Percentiles rank a stretch among this genome's conserved stretches.
Conservation (phyloP, 2,329 filamentous ascomycete species). For the Nannizziopsis arthrosporioides region DNA sequence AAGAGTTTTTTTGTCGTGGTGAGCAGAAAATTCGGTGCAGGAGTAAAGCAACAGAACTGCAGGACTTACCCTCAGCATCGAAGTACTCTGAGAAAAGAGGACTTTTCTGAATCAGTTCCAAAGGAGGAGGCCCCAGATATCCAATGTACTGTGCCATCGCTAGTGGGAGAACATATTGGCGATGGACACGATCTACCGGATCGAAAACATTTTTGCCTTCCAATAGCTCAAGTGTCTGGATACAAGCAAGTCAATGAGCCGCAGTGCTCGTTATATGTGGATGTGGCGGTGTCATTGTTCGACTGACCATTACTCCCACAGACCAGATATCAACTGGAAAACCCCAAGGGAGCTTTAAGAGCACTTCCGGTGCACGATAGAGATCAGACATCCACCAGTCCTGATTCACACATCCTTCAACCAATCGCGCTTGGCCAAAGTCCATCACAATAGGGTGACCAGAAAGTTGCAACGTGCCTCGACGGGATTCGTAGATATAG, state of each 20-base stretch:
- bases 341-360: conserved; percentile 18
- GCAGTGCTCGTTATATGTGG: neutral
- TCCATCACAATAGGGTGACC: conserved; percentile 15
- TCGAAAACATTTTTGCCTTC: conserved; percentile 16
- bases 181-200: conserved; percentile 14
- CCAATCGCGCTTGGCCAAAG: conserved; percentile 16
- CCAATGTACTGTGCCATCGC: conserved; percentile 18
- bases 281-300: neutral
- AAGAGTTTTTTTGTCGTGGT: neutral
- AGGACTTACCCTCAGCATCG: conserved; percentile 12
- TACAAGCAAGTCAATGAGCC: neutral
- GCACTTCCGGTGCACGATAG: conserved; percentile 19
- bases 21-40: neutral
- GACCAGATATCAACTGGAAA: conserved; percentile 18
- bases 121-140: conserved; percentile 15
- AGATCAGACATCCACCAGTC: conserved; percentile 20
- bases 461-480: conserved; percentile 9
- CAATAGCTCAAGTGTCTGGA: conserved; percentile 16
- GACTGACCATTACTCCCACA: conserved; percentile 18
- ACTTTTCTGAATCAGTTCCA: conserved; percentile 14
- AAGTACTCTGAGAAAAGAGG: conserved; percentile 12
- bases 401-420: conserved; percentile 4
- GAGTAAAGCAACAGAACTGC: neutral
- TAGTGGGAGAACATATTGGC: conserved; percentile 16
- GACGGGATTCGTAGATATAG: conserved; percentile 11